phyloP scores from a whole-genome alignment of 768 basidiomycete genomes.

The Termitomyces sp. region DNA sequence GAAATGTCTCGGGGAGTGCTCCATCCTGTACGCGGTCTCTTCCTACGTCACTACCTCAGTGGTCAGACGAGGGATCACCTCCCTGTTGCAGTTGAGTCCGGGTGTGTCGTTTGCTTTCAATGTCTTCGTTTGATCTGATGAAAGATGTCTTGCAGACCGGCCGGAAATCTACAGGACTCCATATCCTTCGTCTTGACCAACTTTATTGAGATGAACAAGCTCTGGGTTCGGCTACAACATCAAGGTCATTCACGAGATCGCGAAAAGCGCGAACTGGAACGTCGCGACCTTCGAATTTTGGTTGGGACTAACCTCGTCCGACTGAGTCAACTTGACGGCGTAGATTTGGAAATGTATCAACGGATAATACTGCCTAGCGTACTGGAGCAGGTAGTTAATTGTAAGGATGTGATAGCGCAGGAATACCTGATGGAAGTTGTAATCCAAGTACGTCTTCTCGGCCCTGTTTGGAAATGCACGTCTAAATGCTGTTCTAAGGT shows the following conservation, averaged over 20 bases:
- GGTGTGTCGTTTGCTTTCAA: constrained; percentile 47
- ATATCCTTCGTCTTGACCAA: constrained; percentile 95
- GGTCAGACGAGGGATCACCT: constrained; percentile 95
- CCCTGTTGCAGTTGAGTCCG: constrained; percentile 80
- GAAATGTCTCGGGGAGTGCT: constrained; percentile 98
- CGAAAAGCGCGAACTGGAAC: constrained; percentile 96
- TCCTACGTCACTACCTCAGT: constrained; percentile 93
- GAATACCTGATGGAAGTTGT: constrained; percentile 99
- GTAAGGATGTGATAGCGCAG: constrained; percentile 98
- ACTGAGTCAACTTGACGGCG: constrained; percentile 92
- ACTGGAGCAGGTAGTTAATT: constrained; percentile 95
- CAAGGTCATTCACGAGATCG: constrained; percentile 96
- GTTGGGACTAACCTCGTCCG: constrained; percentile 98
- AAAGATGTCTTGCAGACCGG: constrained; percentile 48
- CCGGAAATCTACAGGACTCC: constrained; percentile 91
- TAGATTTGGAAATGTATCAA: constrained; percentile 91
- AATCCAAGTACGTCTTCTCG: constrained; percentile 70
- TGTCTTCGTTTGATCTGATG: not conserved
- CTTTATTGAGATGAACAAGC: constrained; percentile 99
- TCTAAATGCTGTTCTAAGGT: constrained; percentile 49
- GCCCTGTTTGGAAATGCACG: not conserved
- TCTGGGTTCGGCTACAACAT: constrained; percentile 98
- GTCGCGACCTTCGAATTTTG: constrained; percentile 90
- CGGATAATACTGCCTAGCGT: constrained; percentile 85
- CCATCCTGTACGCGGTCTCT: constrained; percentile 95